Base-by-base conservation (phyloP, 2,329 filamentous ascomycete genomes). In the Colletotrichum sp. region DNA sequence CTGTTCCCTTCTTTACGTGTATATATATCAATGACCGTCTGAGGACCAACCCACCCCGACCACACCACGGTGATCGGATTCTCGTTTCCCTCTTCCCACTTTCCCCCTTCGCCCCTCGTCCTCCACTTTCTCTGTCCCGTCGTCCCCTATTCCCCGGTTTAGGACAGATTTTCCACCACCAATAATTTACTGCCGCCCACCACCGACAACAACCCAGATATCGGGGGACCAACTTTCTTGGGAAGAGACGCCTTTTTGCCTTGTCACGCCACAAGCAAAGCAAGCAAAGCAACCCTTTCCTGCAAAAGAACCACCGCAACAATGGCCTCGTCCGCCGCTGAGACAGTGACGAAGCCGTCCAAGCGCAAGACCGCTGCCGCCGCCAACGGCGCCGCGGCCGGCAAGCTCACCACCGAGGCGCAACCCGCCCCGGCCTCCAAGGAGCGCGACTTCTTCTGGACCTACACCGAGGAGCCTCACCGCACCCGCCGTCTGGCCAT, bases 401-500 rank as follows among this genome's bases (percentile, higher is more conserved):
- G 76, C 67, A 76, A 76, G 44, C 70, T 73, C 70, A 76, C 77
- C 60, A 76, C 78, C 57, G 72, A 79, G 39, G 52, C 71, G 74
- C 82, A 65, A 82, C 86, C 90, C 69, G 81, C 83, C 36, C 78
- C 86, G 70, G 86, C 87, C 79, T 78, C 81, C n/a, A 84, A 84
- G 68, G 84, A 88, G 78, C 82, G 93, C 78, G 90, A 93, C 84
- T 99, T 99, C 90, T 98, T 98, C 88, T 99, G 98, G 97, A 98
- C 97, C 55, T 99, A 99, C 84, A 98, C 97, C 12, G 97, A 99
- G 85, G 97, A 99, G 87, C 97, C 97, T 77, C 97, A 99, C 86
- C 92, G 96, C 80, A 97, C 96, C 36, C 90, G 97, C 80, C 92
- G 97, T 73, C 92, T 96, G 80, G 95, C 96, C 77, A 99, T 99